phyloP scores from a whole-genome alignment of 352 stramenopile genomes.

The Phytopythium oedochilum region DNA sequence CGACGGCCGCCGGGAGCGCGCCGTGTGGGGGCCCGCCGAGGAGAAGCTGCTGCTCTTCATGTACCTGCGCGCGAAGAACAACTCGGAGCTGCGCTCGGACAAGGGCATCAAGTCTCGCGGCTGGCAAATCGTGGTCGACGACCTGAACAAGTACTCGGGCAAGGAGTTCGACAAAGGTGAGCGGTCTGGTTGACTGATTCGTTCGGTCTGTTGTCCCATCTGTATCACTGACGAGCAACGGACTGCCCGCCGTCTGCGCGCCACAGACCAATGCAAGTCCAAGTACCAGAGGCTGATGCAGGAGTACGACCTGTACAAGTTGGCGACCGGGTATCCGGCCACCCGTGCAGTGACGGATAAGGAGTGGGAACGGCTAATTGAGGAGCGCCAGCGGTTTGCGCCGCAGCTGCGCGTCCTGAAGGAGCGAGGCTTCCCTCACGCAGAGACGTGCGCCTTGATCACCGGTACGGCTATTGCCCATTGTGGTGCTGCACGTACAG shows the following conservation, averaged over 20 bases:
- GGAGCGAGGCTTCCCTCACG: conserved; percentile 21
- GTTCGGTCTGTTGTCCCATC: background rate
- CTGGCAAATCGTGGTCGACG: conserved; percentile 15
- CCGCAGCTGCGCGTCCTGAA: conserved; percentile 18
- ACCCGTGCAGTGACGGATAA: conserved; percentile 11
- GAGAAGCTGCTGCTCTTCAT: conserved; percentile 27
- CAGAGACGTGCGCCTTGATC: conserved; percentile 24
- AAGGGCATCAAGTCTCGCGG: conserved; percentile 15
- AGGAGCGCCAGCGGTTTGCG: conserved; percentile 18
- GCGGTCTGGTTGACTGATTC: background rate
- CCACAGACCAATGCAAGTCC: conserved; percentile 25
- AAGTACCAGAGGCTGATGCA: conserved; percentile 31
- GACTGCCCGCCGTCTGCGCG: too few species aligned
- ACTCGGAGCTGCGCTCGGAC: conserved; percentile 11
- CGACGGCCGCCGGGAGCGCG: conserved; percentile 3
- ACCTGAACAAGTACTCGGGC: conserved; percentile 20
- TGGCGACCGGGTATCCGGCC: conserved; percentile 15
- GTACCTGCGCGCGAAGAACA: conserved; percentile 24
- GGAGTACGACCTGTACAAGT: conserved; percentile 22
- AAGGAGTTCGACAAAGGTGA: conserved; percentile 22
- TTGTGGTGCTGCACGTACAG: background rate
- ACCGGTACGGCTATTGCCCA: conserved; percentile 11
- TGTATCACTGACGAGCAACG: too few species aligned
- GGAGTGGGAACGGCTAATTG: conserved; percentile 25
- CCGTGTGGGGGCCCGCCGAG: conserved; percentile 5